Conservation (phyloP, 177 flowering plant species). For the Vitis hybrid region DNA sequence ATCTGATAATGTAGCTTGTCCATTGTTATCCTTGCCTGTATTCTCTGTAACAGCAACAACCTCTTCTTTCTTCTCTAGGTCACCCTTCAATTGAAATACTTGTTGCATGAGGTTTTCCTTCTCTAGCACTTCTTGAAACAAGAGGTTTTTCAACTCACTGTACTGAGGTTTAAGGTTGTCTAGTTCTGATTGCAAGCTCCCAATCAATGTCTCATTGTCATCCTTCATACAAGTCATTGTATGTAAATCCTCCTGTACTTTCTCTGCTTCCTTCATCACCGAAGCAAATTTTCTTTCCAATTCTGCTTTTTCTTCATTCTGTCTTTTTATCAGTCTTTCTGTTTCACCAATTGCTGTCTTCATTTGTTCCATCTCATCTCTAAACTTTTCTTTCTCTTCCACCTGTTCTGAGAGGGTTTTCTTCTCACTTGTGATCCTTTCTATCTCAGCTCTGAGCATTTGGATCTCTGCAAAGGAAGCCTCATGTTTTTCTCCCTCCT, state of each 20-base stretch:
- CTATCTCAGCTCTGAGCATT: conserved; percentile 29
- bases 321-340: conserved; percentile 22
- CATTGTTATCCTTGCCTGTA: conserved; percentile 7
- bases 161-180: conserved; percentile 22
- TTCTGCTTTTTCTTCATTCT: conserved; percentile 26
- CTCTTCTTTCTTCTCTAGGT: conserved; percentile 28
- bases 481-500: conserved; percentile 19
- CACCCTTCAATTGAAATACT: conserved; percentile 18
- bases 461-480: conserved; percentile 27
- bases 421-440: conserved; percentile 23
- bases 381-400: conserved; percentile 11
- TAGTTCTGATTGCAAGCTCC: conserved; percentile 18
- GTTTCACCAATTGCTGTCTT: conserved; percentile 17
- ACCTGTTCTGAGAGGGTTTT: conserved; percentile 6
- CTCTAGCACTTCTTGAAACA: conserved; percentile 20
- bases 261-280: conserved; percentile 33
- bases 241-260: conserved; percentile 19
- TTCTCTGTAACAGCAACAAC: conserved; percentile 14
- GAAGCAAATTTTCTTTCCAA: conserved; percentile 23
- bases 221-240: conserved; percentile 21
- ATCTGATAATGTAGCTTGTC: conserved; percentile 8
- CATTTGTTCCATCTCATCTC: conserved; percentile 16
- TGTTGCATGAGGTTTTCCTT: conserved; percentile 32
- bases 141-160: conserved; percentile 16
- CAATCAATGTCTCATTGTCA: conserved; percentile 19